These are phyloP conservation scores for Protostelium mycophagum DNA, from an alignment of 78 protist genomes.

Conservation along the genomic window DNA sequence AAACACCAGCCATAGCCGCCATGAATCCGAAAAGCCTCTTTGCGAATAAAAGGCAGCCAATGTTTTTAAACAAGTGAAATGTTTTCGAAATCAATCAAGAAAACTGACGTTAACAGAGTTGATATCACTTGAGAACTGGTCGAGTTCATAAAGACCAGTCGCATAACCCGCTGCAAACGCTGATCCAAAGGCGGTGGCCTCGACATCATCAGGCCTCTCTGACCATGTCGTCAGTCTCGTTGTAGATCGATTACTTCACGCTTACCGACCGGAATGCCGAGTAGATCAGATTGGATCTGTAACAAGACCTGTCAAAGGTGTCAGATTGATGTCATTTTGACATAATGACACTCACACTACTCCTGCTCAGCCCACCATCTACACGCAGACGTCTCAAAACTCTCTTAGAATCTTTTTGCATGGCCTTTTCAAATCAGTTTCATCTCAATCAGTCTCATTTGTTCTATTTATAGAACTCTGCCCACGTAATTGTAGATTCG, in stretches of 20 bases:
- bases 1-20: no score
- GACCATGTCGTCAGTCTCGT: not conserved
- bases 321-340: no score
- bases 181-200: conserved; percentile 85
- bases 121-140: no score
- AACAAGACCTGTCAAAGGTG: conserved; percentile 49
- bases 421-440: conserved; percentile 8
- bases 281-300: conserved; percentile 76
- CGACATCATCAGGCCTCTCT: conserved; percentile 38
- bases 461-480: no score
- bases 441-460: not conserved
- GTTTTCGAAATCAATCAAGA: no score
- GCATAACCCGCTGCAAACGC: conserved; percentile 77
- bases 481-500: no score
- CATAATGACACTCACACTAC: not conserved
- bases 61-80: no score
- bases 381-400: conserved; percentile 38
- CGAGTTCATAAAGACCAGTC: conserved; percentile 20
- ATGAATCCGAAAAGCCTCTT: no score
- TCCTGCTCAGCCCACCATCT: conserved; percentile 84
- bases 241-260: not conserved
- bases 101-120: no score
- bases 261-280: conserved; percentile 50
- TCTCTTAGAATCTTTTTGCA: conserved; percentile 54
- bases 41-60: no score